Evolutionary conservation across 257 asterid genomes (phyloP).

Genomic region (Scutellaria minor): DNA sequence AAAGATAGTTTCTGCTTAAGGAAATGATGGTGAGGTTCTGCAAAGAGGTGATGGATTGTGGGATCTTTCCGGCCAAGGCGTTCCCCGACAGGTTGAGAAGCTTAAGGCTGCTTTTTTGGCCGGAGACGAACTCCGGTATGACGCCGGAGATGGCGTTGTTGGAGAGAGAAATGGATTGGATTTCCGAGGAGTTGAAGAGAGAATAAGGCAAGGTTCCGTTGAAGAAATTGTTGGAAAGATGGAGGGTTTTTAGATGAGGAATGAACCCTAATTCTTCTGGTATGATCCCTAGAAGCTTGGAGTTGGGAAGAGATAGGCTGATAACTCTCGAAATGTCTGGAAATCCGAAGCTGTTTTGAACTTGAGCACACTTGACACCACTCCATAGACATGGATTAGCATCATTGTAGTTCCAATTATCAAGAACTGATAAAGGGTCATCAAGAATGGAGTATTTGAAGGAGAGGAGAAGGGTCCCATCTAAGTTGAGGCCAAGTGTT

Average conservation of each 20-base stretch:
- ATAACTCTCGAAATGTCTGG: constrained; percentile 48
- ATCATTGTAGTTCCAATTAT: constrained; percentile 79
- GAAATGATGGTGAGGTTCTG: constrained; percentile 59
- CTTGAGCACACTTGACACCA: constrained; percentile 66
- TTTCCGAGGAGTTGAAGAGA: constrained; percentile 64
- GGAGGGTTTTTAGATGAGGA: constrained; percentile 61
- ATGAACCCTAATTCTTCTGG: constrained; percentile 73
- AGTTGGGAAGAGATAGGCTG: constrained; percentile 58
- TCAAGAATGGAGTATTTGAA: constrained; percentile 75
- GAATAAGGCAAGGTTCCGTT: constrained; percentile 73
- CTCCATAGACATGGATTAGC: constrained; percentile 77
- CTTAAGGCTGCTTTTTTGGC: constrained; percentile 28
- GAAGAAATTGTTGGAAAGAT: constrained; percentile 71
- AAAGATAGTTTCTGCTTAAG: constrained; percentile 53
- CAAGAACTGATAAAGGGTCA: constrained; percentile 87
- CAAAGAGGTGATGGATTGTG: constrained; percentile 44
- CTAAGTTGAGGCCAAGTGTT: constrained; percentile 60
- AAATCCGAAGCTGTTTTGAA: constrained; percentile 24
- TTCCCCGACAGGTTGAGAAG: constrained; percentile 65
- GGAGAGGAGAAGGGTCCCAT: constrained; percentile 82
- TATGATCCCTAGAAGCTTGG: constrained; percentile 59
- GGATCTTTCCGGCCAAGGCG: constrained; percentile 62
- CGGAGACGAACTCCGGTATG: constrained; percentile 42
- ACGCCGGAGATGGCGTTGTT: constrained; percentile 57
- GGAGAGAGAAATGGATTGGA: constrained; percentile 58